phyloP scores from a whole-genome alignment of 495 filamentous ascomycete genomes.

The Talaromyces proteolyticus region DNA sequence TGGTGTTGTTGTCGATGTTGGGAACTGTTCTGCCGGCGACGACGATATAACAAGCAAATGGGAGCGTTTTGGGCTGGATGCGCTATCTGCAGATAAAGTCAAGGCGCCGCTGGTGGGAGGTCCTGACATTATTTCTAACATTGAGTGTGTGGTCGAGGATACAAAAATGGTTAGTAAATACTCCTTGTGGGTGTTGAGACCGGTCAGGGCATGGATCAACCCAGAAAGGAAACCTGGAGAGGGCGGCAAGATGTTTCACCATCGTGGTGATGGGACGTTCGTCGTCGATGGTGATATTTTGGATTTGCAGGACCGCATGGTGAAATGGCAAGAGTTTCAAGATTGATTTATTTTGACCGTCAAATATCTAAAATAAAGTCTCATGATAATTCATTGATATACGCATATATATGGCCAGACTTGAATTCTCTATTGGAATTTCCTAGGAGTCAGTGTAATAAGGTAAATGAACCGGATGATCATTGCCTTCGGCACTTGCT shows the following conservation, averaged over 20 bases:
- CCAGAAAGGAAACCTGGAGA: constrained; percentile 8
- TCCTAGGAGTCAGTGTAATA: too few relatives aligned
- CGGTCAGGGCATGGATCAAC: constrained; percentile 25
- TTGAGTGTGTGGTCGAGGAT: constrained; percentile 30
- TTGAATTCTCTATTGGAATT: too few relatives aligned
- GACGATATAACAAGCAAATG: constrained; percentile 11
- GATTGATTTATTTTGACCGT: too few relatives aligned
- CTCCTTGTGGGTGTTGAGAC: constrained; percentile 28
- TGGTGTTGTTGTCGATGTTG: constrained; percentile 17
- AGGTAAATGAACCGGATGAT: too few relatives aligned
- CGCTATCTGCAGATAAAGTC: constrained; percentile 20
- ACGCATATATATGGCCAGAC: too few relatives aligned
- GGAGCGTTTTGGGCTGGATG: constrained; percentile 24
- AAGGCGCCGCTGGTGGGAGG: constrained; percentile 28
- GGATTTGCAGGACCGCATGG: constrained; percentile 26
- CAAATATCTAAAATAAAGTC: too few relatives aligned
- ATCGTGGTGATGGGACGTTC: constrained; percentile 28
- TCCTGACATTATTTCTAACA: constrained; percentile 22
- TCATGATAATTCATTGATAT: too few relatives aligned
- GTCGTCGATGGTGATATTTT: constrained; percentile 28
- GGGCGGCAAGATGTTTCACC: constrained; percentile 31
- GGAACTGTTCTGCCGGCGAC: constrained; percentile 19
- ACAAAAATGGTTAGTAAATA: constrained; percentile 28
- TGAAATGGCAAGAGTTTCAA: constrained; percentile 32
- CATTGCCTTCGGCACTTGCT: too few relatives aligned